Evolutionary conservation across 2,329 filamentous ascomycete genomes (phyloP), one percentile per base, ranked within the genome.

Genomic region (Zasmidium citrigriseum): DNA sequence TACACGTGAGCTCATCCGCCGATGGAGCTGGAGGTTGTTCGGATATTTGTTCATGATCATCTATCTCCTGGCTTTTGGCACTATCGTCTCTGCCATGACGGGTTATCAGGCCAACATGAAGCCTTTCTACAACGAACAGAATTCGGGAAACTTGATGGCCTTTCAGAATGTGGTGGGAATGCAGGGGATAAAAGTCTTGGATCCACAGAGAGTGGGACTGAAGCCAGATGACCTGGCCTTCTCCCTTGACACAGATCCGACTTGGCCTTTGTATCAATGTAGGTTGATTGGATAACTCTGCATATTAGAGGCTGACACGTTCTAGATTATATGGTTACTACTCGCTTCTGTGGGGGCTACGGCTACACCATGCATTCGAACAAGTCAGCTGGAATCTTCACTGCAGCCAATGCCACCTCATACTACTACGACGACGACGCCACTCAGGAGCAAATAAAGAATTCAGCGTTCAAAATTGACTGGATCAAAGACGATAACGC

Each of bases 11-110:
- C 20, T 57, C 11, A 16, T 24, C n/a, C 18, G 20, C 29, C 34
- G 29, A 14, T 57, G 48, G 48, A 52, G 46, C 48, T 57, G 55
- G 55, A 53, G 55, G 21, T 49, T 57, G 38, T 45, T 52, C 11
- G 55, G 22, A 2, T 48, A 48, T 47, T 47, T 56, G 16, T 47
- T 9, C 21, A 29, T 56, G 23, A 50, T 55, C 44, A 22, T 54
- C 34, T 59, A 59, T 29, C 46, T 55, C 16, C 25, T 59, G 22
- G 45, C 46, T 4, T 59, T 55, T 20, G 52, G 57, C 16, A 59
- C 52, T 23, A 38, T 59, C 21, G 57, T 59, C 10, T 59, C 57
- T 5, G 52, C 57, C 20, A 59, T 59, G 57, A 59, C 57, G 3
- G 57, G 57, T 52, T 59, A 59, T 29, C 52, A 54, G 25, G 57